These are phyloP conservation scores for Piedraia hortae DNA, from an alignment of 2,329 filamentous ascomycete genomes.

Conservation along the genomic window DNA sequence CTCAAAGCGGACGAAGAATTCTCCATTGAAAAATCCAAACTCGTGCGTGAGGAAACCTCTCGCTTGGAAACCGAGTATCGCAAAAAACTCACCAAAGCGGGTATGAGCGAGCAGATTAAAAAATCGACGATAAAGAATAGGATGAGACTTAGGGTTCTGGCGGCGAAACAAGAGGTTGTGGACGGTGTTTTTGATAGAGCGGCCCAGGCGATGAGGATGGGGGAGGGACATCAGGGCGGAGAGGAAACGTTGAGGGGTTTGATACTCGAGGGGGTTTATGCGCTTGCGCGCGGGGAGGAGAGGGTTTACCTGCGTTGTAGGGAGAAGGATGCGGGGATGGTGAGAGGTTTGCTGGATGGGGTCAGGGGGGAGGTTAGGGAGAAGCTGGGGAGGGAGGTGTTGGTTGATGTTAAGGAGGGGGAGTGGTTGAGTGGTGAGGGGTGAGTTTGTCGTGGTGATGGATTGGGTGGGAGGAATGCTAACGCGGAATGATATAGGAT, in stretches of 20 bases:
- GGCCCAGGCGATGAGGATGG: constrained; percentile 19
- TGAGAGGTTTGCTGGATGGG: constrained; percentile 51
- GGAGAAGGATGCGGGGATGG: constrained; percentile 48
- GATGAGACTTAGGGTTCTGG: constrained; percentile 68
- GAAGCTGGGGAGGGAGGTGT: constrained; percentile 37
- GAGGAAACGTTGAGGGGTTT: constrained; percentile 46
- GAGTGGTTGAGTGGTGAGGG: constrained; percentile 54
- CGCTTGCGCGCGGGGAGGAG: constrained; percentile 55
- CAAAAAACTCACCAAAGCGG: constrained; percentile 97
- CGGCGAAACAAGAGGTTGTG: constrained; percentile 67
- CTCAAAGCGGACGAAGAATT: constrained; percentile 98
- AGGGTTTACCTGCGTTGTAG: constrained; percentile 47
- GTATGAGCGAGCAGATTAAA: constrained; percentile 97
- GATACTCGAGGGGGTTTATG: constrained; percentile 72
- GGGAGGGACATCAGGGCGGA: no score
- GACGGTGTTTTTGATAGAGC: constrained; percentile 70
- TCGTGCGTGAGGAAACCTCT: constrained; percentile 82
- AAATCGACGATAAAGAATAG: constrained; percentile 91
- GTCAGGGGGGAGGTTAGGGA: constrained; percentile 68
- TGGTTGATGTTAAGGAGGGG: constrained; percentile 47
- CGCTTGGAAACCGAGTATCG: constrained; percentile 80
- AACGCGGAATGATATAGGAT: constrained; percentile 32
- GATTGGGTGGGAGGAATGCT: no score
- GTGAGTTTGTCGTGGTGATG: constrained; percentile 45
- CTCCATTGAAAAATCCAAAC: constrained; percentile 95